A percentile compares a stretch with the other conserved stretches of the same genome.
phyloP scores from a whole-genome alignment of 306 rosid genomes.

The Trichosanthes truncata region DNA sequence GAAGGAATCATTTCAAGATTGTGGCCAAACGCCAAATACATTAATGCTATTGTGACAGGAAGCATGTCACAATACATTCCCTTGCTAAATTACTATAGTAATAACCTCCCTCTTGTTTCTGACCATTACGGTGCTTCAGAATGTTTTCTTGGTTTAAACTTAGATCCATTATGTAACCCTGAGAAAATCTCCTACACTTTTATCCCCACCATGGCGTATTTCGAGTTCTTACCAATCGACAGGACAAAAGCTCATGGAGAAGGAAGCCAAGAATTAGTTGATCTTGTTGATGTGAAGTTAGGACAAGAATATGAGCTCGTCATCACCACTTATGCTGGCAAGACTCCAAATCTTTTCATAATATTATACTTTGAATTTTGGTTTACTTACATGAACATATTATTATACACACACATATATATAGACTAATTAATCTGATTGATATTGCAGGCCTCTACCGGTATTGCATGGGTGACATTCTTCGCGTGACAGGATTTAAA shows the following conservation, averaged over 20 bases:
- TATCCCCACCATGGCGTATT: slow-evolving; percentile 54
- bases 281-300: slow-evolving; percentile 50
- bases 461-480: slow-evolving; percentile 45
- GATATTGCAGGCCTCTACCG: slow-evolving; percentile 58
- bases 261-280: slow-evolving; percentile 23
- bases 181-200: slow-evolving; percentile 37
- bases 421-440: too few species aligned
- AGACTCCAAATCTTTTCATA: too few species aligned
- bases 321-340: slow-evolving; percentile 50
- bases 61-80: slow-evolving; percentile 56
- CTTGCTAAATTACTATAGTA: slow-evolving; percentile 31
- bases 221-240: slow-evolving; percentile 39
- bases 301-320: slow-evolving; percentile 59
- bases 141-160: slow-evolving; percentile 52
- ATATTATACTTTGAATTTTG: too few species aligned
- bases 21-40: slow-evolving; percentile 53
- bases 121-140: slow-evolving; percentile 43
- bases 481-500: slow-evolving; percentile 48
- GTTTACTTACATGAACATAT: too few species aligned
- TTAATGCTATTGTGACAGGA: slow-evolving; percentile 52
- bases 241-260: not conserved
- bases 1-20: slow-evolving; percentile 40
- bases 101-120: slow-evolving; percentile 41
- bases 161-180: slow-evolving; percentile 46
- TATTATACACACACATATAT: too few species aligned